Conservation (phyloP, 2,329 filamentous ascomycete species). For the Arthrobotrys sphaeroides region DNA sequence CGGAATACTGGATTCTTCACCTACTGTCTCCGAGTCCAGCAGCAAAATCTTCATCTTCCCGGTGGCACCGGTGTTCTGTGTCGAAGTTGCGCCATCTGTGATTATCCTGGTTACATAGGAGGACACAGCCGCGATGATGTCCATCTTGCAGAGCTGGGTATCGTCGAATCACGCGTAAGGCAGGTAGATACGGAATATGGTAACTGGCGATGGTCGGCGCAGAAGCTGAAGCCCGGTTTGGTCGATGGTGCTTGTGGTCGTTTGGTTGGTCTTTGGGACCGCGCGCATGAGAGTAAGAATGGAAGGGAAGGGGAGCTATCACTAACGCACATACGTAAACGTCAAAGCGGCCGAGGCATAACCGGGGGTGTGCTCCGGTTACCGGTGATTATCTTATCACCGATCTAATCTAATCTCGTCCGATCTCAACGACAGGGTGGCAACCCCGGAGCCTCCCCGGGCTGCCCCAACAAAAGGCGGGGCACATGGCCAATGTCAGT, state of each 20-base stretch:
- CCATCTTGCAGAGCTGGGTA: constrained; percentile 71
- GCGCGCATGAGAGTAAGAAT: neutral
- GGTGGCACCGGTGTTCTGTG: constrained; percentile 67
- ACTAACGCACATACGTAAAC: no score
- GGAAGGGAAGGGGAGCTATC: neutral
- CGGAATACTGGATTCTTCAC: constrained; percentile 57
- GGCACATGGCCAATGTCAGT: constrained; percentile 17
- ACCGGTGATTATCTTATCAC: neutral
- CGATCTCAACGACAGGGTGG: neutral
- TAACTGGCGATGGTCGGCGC: neutral
- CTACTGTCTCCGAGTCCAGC: constrained; percentile 87
- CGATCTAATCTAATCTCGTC: neutral
- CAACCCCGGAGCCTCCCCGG: neutral
- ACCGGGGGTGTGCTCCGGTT: neutral
- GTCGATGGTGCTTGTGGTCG: neutral
- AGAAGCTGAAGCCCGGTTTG: neutral
- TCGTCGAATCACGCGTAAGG: neutral
- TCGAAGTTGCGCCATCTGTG: constrained; percentile 74
- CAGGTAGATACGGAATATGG: neutral
- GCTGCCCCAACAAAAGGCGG: constrained; percentile 14
- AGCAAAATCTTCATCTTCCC: constrained; percentile 98
- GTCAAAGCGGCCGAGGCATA: neutral
- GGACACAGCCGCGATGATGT: constrained; percentile 89
- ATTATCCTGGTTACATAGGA: constrained; percentile 98
- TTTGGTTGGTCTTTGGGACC: neutral